Conservation (phyloP, 2,329 filamentous ascomycete genomes). For the Phaeoacremonium minimum region DNA sequence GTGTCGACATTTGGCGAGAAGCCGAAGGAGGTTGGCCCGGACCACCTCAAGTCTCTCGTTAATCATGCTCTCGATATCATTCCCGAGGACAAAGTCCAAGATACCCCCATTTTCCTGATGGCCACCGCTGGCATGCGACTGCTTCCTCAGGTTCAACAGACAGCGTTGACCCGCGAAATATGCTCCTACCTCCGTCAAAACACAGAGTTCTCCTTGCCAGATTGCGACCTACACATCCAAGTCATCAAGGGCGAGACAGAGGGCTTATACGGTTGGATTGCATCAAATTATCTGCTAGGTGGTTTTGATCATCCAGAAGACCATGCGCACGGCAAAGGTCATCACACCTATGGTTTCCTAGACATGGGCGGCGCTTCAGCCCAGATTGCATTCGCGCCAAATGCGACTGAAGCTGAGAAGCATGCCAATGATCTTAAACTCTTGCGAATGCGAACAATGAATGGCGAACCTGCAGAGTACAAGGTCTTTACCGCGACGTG, state of each 20-base stretch:
- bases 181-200: slow-evolving; percentile 77
- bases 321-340: slow-evolving; percentile 78
- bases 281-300: slow-evolving; percentile 90
- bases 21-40: slow-evolving; percentile 70
- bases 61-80: slow-evolving; percentile 78
- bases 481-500: slow-evolving; percentile 93
- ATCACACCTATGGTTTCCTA: slow-evolving; percentile 94
- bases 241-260: slow-evolving; percentile 95
- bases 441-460: slow-evolving; percentile 76
- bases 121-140: slow-evolving; percentile 94
- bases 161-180: slow-evolving; percentile 68
- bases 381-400: slow-evolving; percentile 96
- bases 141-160: slow-evolving; percentile 68
- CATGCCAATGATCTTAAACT: slow-evolving; percentile 88
- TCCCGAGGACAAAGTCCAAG: slow-evolving; percentile 67
- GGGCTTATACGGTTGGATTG: slow-evolving; percentile 94
- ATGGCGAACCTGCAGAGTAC: slow-evolving; percentile 75
- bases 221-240: slow-evolving; percentile 85
- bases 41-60: slow-evolving; percentile 76
- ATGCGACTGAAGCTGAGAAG: slow-evolving; percentile 81
- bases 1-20: slow-evolving; percentile 85
- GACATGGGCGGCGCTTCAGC: slow-evolving; percentile 98
- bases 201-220: slow-evolving; percentile 80
- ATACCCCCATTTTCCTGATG: slow-evolving; percentile 91
- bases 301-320: slow-evolving; percentile 76